A percentile compares a stretch with the other conserved stretches of the same genome.
phyloP scores from a whole-genome alignment of 805 yeast species.

The Saturnispora ahearnii region DNA sequence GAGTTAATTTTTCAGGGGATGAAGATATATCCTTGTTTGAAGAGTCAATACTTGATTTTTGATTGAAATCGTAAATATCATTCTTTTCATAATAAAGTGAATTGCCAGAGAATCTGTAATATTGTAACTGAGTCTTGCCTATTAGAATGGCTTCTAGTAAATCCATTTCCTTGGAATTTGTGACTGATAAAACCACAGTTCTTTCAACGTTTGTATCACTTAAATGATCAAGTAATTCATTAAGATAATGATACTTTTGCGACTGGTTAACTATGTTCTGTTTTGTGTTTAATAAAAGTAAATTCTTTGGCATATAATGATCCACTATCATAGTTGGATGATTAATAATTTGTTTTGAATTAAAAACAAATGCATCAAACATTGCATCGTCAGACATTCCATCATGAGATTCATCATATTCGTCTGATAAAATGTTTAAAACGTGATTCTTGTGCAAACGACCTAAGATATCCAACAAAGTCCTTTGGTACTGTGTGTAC shows the following conservation, averaged over 20 bases:
- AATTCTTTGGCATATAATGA: slow-evolving; percentile 66
- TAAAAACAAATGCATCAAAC: slow-evolving; percentile 36
- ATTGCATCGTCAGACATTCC: slow-evolving; percentile 25
- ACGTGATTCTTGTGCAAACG: slow-evolving; percentile 31
- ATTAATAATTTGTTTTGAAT: slow-evolving; percentile 41
- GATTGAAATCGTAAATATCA: slow-evolving; percentile 24
- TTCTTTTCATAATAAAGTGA: slow-evolving; percentile 35
- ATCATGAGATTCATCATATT: not conserved
- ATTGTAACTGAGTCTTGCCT: slow-evolving; percentile 55
- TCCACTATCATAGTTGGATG: slow-evolving; percentile 70
- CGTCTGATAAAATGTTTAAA: slow-evolving; percentile 1
- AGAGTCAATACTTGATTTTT: slow-evolving; percentile 3
- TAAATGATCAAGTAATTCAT: slow-evolving; percentile 36
- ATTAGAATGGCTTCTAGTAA: slow-evolving; percentile 66
- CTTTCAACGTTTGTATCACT: slow-evolving; percentile 18
- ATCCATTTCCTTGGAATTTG: slow-evolving; percentile 61
- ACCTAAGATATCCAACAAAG: slow-evolving; percentile 34
- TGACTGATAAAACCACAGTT: slow-evolving; percentile 43
- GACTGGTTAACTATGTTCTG: slow-evolving; percentile 44
- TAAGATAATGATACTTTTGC: slow-evolving; percentile 51
- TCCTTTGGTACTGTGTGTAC: slow-evolving; percentile 35
- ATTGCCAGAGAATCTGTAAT: slow-evolving; percentile 59
- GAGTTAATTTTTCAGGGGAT: not conserved
- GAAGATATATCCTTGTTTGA: not conserved
- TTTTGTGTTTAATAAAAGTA: slow-evolving; percentile 57